Evolutionary conservation across 2,329 filamentous ascomycete genomes (phyloP), one percentile per base, ranked within the genome.

Genomic region (Penicillium griseofulvum): DNA sequence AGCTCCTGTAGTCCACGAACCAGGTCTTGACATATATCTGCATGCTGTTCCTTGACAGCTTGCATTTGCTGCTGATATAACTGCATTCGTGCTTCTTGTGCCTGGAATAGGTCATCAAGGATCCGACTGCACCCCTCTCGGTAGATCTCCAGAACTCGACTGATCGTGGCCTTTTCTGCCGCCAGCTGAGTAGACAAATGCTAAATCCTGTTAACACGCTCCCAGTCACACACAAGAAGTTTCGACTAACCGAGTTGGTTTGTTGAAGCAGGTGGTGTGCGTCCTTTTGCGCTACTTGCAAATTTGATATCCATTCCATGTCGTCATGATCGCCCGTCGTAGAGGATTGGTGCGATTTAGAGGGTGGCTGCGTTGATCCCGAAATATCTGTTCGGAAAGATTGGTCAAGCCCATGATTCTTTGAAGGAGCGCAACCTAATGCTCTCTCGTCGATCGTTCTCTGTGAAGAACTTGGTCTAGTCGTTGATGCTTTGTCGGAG

Each of bases 181-280:
- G 79, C 69, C 17, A 83, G 71, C 52, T 80, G 74, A 1, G 65
- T 72, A 9, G 77, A 62, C 10, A 83, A 71, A 17, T 69, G 69
- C 68, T 80, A 60, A n/a, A 7, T 44, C 26, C 14, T 29, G 59
- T 51, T 36, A 52, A 48, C 10, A 41, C 24, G 34, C 11, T 50
- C 12, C 11, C 8, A 17, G 41, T 17, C 5, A 17, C 16, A n/a
- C 26, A 4, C 11, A 29, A 38, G 6, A 17, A 49, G 17, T 14
- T 14, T 14, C 2, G 16, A 59, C 69, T 60, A 60, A 73, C 72
- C 52, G 66, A 56, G 38, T 65, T 69, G 3, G 66, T 70, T 45
- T 64, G 58, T 19, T 64, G 37, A 17, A 73, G 56, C 24, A 70
- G 63, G 39, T 62, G 55, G 38, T 67, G 61, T 10, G 65, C 58